A percentile compares a stretch with the other conserved stretches of the same genome.
Evolutionary conservation across 2,329 filamentous ascomycete species (phyloP).

Genomic region (Huntiella abstrusa): DNA sequence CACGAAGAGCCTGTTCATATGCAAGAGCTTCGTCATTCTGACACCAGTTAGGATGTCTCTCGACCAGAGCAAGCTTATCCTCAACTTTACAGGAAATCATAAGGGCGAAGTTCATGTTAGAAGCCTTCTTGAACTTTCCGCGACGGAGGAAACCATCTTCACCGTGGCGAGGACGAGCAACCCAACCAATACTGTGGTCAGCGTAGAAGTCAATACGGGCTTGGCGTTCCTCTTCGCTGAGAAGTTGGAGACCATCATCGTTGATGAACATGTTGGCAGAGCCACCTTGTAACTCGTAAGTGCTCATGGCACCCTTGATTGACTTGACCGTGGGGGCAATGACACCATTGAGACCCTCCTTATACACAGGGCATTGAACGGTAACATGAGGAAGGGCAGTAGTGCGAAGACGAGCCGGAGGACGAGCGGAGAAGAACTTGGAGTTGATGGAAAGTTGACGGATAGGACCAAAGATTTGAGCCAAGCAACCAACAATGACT

Average conservation of each 20-base stretch:
- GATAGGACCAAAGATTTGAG: conserved; percentile 59
- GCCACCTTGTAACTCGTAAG: conserved; percentile 60
- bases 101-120: conserved; percentile 54
- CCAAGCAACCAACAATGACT: conserved; percentile 56
- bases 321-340: conserved; percentile 62
- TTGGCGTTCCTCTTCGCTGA: conserved; percentile 40
- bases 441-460: conserved; percentile 57
- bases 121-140: conserved; percentile 51
- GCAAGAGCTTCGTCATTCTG: conserved; percentile 48
- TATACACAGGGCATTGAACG: conserved; percentile 77
- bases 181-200: conserved; percentile 51
- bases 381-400: conserved; percentile 50
- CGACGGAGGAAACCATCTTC: conserved; percentile 42
- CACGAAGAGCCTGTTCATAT: conserved; percentile 45
- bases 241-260: conserved; percentile 53
- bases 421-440: conserved; percentile 62
- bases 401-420: conserved; percentile 40
- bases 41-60: conserved; percentile 43
- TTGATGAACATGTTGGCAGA: conserved; percentile 63
- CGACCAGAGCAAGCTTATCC: conserved; percentile 40
- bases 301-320: conserved; percentile 58
- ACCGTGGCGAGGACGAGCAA: conserved; percentile 44
- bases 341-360: conserved; percentile 58
- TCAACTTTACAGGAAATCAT: conserved; percentile 53
- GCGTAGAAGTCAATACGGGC: conserved; percentile 50